Conservation (phyloP, 2,329 filamentous ascomycete species). For the Albophoma yamanashiensis region DNA sequence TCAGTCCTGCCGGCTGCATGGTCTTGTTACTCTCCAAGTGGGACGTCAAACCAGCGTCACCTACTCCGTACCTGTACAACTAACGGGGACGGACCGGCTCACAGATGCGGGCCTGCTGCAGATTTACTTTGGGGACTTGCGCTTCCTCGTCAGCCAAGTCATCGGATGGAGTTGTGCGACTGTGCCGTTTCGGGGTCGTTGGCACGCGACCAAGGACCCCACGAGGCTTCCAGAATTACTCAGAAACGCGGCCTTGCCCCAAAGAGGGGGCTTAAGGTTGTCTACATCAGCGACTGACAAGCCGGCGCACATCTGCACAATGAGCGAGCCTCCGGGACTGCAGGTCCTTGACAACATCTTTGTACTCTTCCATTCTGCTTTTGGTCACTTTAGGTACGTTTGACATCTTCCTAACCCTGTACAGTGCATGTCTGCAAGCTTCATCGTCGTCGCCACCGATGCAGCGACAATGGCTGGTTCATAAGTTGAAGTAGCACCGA, state of each 20-base stretch:
- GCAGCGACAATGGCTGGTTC: not conserved
- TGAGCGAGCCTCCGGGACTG: not conserved
- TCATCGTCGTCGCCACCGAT: not conserved
- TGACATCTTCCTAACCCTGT: not conserved
- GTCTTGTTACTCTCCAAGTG: not conserved
- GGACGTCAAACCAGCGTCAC: not conserved
- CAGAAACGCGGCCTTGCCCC: too few species aligned
- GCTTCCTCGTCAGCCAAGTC: not conserved
- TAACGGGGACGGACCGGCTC: not conserved
- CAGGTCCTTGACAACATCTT: not conserved
- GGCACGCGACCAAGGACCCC: not conserved
- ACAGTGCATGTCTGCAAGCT: not conserved
- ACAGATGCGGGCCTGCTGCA: not conserved
- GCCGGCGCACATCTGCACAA: not conserved
- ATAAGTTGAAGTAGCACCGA: not conserved
- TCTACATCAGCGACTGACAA: not conserved
- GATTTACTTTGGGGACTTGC: not conserved
- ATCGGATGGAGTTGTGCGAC: not conserved
- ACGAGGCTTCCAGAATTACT: not conserved
- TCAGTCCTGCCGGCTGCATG: not conserved
- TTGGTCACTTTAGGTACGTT: not conserved
- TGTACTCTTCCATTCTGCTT: not conserved
- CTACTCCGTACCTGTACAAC: too few species aligned
- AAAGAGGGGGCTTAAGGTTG: too few species aligned
- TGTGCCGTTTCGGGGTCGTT: not conserved